Conservation (phyloP, 2,329 filamentous ascomycete species). For the Fusarium sp. region DNA sequence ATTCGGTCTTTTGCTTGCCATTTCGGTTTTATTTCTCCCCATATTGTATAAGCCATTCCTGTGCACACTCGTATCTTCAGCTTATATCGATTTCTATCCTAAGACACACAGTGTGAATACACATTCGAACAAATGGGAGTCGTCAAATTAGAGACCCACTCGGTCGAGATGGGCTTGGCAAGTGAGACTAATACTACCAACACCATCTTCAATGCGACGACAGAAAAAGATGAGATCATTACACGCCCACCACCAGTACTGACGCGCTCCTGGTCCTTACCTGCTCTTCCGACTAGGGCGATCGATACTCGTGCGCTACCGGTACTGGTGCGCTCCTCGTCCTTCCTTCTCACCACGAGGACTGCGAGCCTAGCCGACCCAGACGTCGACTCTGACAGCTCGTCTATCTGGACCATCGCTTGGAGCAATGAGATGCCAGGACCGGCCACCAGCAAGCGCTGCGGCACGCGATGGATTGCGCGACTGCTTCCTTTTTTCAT, state of each 20-base stretch:
- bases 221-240: conserved; percentile 31
- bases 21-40: no score
- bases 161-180: conserved; percentile 11
- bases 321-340: not conserved
- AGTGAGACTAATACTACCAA: conserved; percentile 2
- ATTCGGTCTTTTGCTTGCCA: no score
- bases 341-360: not conserved
- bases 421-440: conserved; percentile 52
- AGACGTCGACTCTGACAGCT: not conserved
- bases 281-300: not conserved
- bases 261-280: not conserved
- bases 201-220: conserved; percentile 6
- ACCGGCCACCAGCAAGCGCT: conserved; percentile 46
- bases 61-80: not conserved
- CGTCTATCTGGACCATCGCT: conserved; percentile 15
- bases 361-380: not conserved
- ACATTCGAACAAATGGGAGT: not conserved
- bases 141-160: conserved; percentile 9
- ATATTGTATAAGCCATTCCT: not conserved
- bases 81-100: not conserved
- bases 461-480: conserved; percentile 52
- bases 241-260: conserved; percentile 5
- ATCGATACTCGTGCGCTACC: not conserved
- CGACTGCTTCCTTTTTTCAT: conserved; percentile 78
- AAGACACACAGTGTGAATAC: conserved; percentile 1